phyloP scores from a whole-genome alignment of 371 early-diverging fungal genomes.

The Mortierella sp. region DNA sequence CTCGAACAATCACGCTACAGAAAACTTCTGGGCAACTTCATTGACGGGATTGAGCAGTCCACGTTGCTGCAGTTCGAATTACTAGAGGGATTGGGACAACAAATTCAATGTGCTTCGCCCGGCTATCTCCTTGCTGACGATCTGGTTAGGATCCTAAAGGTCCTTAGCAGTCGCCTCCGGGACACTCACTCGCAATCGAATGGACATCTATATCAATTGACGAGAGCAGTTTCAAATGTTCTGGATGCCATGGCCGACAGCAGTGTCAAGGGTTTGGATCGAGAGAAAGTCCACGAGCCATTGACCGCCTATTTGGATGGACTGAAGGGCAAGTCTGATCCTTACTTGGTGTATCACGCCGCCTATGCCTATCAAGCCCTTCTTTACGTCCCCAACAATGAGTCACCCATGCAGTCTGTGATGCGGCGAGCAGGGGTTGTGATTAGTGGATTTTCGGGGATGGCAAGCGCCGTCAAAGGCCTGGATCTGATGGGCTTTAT shows the following conservation, averaged over 20 bases:
- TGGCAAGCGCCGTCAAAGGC: too few species aligned
- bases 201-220: background rate
- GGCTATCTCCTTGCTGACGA: too few species aligned
- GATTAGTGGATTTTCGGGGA: too few species aligned
- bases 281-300: background rate
- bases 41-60: too few species aligned
- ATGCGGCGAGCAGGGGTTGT: background rate
- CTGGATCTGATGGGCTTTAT: too few species aligned
- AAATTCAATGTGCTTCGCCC: too few species aligned
- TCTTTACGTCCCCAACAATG: conserved; percentile 4
- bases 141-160: background rate
- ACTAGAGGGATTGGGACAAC: too few species aligned
- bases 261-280: background rate
- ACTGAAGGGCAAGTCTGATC: background rate
- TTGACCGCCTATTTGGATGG: background rate
- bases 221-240: background rate
- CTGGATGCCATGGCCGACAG: conserved; percentile 6
- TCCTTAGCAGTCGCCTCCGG: background rate
- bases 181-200: background rate
- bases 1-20: too few species aligned
- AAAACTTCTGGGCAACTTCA: too few species aligned
- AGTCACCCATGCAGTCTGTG: background rate
- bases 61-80: too few species aligned
- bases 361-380: conserved; percentile 13
- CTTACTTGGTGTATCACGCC: conserved; percentile 8